A percentile compares a stretch with the other conserved stretches of the same genome.
Evolutionary conservation across 345 rosid species (phyloP).

Genomic region (Nasturtium officinale): DNA sequence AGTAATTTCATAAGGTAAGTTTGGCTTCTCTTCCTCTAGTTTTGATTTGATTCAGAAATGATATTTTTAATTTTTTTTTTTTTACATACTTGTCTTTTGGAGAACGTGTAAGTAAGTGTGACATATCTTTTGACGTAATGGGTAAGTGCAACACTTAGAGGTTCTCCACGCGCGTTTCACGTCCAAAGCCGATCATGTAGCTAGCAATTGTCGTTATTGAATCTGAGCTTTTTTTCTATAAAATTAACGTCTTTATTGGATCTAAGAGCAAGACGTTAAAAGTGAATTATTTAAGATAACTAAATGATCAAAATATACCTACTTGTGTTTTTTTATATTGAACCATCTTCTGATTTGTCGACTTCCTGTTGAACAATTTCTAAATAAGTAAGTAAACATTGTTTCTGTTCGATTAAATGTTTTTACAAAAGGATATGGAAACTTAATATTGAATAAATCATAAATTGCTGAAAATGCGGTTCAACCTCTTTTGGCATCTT

Average conservation of each 20-base stretch:
- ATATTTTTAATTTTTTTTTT: no score
- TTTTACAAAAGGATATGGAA: not conserved
- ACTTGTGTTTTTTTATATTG: constrained; percentile 32
- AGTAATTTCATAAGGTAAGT: no score
- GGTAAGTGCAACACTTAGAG: no score
- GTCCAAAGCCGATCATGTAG: constrained; percentile 14
- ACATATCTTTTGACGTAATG: no score
- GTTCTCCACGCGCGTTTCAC: not conserved
- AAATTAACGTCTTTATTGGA: constrained; percentile 14
- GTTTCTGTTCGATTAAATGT: not conserved
- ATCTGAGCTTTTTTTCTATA: not conserved
- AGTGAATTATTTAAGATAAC: constrained; percentile 16
- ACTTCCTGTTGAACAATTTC: constrained; percentile 1
- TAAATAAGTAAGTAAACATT: no score
- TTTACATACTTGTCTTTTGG: no score
- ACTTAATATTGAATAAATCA: not conserved
- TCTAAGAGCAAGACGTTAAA: constrained; percentile 24
- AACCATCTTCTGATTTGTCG: constrained; percentile 37
- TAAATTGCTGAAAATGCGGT: constrained; percentile 2
- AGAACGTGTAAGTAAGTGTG: no score
- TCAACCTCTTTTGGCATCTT: not conserved
- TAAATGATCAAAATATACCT: constrained; percentile 17
- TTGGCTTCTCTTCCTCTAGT: no score
- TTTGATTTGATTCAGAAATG: no score
- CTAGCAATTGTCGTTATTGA: constrained; percentile 27